Evolutionary conservation across 768 basidiomycete genomes (phyloP), one percentile per base, ranked within the genome.

Genomic region (Lactifluus hygrophoroides): DNA sequence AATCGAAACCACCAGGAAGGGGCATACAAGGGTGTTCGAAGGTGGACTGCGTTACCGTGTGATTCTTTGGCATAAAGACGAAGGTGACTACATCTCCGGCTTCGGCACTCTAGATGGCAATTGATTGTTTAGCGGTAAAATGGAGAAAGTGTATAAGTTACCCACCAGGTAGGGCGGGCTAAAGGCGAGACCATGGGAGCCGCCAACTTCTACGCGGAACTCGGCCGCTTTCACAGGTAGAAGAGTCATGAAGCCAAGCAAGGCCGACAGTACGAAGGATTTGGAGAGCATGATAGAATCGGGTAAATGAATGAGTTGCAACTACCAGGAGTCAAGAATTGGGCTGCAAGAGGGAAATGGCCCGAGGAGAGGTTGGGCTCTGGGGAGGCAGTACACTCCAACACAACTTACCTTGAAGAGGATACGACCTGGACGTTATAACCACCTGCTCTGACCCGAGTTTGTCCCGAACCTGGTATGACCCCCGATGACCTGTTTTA

Each of bases 1-100:
- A 75, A 66, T 84, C 81, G 63, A 85, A 83, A 13, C 82, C 83
- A 54, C 66, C 71, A 0, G 66, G 51, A 10, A 69, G 49, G 6
- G 69, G 70, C 0, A 66, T 46, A 62, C 83, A 85, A 4, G 83
- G 83, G 11, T 64, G 68, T 0, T 66, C 70, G n/a, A 84, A 73
- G 1, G 78, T 70, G 5, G 80, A 82, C 60, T 83, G 82, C 1
- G 81, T 82, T 19, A 74, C 80, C 6, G 81, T 83, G 69, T 62
- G 82, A 66, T 83, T 84, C 65, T 80, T 77, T 68, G 79, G 77
- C 63, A 73, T 62, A 72, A 84, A 84, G 25, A 64, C 72, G 65
- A 84, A 84, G 40, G 67, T 50, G 28, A 83, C 70, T 5, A 66
- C 65, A 61, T 84, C 82, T 27, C 80, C 80, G 10, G 69, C 51